Evolutionary conservation across 768 basidiomycete genomes (phyloP), one percentile per base, ranked within the genome.

Genomic region (Hebeloma cylindrosporum): DNA sequence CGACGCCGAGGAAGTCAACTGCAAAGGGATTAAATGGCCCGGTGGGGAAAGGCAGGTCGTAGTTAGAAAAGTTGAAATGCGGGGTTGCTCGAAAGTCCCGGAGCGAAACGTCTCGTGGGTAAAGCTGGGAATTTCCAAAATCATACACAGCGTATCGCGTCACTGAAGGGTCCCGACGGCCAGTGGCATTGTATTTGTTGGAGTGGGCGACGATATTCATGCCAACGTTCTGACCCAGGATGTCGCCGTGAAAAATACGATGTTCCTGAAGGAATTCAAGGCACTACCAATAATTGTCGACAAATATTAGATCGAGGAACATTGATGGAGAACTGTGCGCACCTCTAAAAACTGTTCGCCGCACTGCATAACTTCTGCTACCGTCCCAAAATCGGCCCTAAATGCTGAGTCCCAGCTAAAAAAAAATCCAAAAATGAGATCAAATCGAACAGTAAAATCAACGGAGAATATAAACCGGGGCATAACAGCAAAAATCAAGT

Each of bases 401-500:
- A 37, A 23, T 16, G 35, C 26, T 10, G 14, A 16, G 8, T 25
- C 34, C 44, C 44, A 45, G 18, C 44, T 45, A 28, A 3, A 13
- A 20, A 45, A 16, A 27, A 30, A 20, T 31, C 13, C n/a, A n/a
- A n/a, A n/a, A n/a, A n/a, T n/a, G n/a, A n/a, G n/a, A n/a, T n/a
- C n/a, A n/a, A n/a, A n/a, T n/a, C n/a, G n/a, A n/a, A n/a, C n/a
- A n/a, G n/a, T n/a, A n/a, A n/a, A n/a, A n/a, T n/a, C n/a, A n/a
- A n/a, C n/a, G n/a, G n/a, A n/a, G 14, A 10, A 18, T 8, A 39
- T 14, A 32, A 34, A 53, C 54, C 51, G 40, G 17, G 57, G 57
- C 53, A 51, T 55, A 14, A 58, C 57, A 2, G 45, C 49, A 26
- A 55, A 58, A 1, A 47, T 32, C 7, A 52, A 31, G 11, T 36